A percentile compares a stretch with the other conserved stretches of the same genome.
Conservation (phyloP, 306 rosid species). For the Nissolia schottii region DNA sequence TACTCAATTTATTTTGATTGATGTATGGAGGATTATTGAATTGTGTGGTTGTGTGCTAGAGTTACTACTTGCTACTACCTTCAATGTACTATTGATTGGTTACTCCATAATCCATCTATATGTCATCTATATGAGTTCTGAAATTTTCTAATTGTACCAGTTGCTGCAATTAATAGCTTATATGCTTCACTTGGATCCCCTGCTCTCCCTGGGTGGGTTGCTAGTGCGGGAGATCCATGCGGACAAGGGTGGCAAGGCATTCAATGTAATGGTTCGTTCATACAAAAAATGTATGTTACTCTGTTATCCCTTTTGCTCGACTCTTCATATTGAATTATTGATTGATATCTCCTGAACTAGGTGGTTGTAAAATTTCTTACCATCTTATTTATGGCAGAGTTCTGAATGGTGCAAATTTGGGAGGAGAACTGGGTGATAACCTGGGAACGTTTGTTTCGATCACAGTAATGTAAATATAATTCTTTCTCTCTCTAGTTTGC, state of each 20-base stretch:
- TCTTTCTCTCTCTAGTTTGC: constrained; percentile 1
- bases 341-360: constrained; percentile 3
- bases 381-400: constrained; percentile 53
- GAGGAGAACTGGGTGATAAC: constrained; percentile 74
- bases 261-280: constrained; percentile 58
- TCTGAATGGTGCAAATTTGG: constrained; percentile 83
- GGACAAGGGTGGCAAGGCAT: constrained; percentile 97
- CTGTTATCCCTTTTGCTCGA: constrained; percentile 17
- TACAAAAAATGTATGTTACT: constrained; percentile 54
- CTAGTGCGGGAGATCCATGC: constrained; percentile 90
- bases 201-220: constrained; percentile 80
- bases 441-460: constrained; percentile 64
- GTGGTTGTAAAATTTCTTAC: constrained; percentile 13
- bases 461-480: constrained; percentile 56
- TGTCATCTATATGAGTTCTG: constrained; percentile 17
- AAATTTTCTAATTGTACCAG: constrained; percentile 50
- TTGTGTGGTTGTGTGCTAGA: not conserved
- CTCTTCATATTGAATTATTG: constrained; percentile 4
- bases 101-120: not conserved
- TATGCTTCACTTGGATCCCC: constrained; percentile 70
- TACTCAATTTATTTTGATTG: not conserved
- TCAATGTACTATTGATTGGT: constrained; percentile 12
- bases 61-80: not conserved
- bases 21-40: not conserved
- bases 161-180: constrained; percentile 82